Conservation (phyloP, 2,329 filamentous ascomycete genomes). For the Colletotrichum eremochloae region DNA sequence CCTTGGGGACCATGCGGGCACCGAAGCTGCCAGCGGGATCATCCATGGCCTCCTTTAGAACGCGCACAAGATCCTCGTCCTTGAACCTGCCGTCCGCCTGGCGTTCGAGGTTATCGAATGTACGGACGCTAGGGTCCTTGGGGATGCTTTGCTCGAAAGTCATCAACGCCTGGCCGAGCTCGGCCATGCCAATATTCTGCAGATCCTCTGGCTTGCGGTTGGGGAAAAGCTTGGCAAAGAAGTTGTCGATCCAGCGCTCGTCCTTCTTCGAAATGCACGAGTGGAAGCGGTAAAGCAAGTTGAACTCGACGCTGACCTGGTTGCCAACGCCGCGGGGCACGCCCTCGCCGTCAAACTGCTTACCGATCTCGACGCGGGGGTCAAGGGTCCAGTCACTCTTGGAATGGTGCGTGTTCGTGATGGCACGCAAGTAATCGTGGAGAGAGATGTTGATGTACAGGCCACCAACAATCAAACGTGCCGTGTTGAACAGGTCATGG, state of each 20-base stretch:
- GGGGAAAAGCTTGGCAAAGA: conserved; percentile 62
- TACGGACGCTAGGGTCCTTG: conserved; percentile 60
- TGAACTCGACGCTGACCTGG: conserved; percentile 77
- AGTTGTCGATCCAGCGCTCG: conserved; percentile 71
- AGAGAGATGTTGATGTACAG: conserved; percentile 83
- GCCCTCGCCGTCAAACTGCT: conserved; percentile 58
- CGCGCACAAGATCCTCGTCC: conserved; percentile 68
- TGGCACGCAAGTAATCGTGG: conserved; percentile 72
- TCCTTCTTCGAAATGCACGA: conserved; percentile 71
- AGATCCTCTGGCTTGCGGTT: conserved; percentile 49
- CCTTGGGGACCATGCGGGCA: conserved; percentile 68
- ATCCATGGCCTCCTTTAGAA: conserved; percentile 71
- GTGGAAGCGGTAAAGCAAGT: conserved; percentile 76
- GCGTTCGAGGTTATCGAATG: conserved; percentile 63
- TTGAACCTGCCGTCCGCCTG: conserved; percentile 65
- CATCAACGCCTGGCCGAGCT: conserved; percentile 50
- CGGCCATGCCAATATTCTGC: conserved; percentile 50
- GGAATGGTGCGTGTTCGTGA: conserved; percentile 71
- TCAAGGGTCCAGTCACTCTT: conserved; percentile 73
- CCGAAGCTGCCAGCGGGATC: conserved; percentile 72
- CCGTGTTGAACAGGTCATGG: conserved; percentile 84
- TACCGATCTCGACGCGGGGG: conserved; percentile 70
- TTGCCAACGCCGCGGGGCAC: conserved; percentile 72
- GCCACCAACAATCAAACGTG: conserved; percentile 78
- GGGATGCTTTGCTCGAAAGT: conserved; percentile 56